phyloP scores from a whole-genome alignment of 768 basidiomycete genomes.

The Lactifluus piperatus region DNA sequence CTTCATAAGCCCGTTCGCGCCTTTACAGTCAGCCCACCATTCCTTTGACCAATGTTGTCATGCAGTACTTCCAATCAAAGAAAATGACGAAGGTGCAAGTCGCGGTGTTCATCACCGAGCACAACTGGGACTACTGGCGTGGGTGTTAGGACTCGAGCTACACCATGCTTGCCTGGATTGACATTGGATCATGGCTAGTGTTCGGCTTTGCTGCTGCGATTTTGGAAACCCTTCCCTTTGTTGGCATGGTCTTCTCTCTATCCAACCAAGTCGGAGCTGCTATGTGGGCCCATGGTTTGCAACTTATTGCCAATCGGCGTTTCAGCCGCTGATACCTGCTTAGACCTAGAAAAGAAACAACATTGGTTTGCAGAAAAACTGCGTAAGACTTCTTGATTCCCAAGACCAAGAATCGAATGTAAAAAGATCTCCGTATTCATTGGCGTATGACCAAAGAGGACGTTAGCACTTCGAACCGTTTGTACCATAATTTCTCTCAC shows the following conservation, averaged over 20 bases:
- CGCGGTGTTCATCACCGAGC: conserved; percentile 76
- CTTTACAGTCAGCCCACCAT: background rate
- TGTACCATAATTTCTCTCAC: too few species aligned
- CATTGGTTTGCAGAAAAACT: conserved; percentile 35
- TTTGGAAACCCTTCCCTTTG: conserved; percentile 70
- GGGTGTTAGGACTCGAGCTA: conserved; percentile 19
- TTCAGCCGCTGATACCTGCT: background rate
- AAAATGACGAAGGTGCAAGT: conserved; percentile 65
- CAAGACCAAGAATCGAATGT: too few species aligned
- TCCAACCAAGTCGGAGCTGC: conserved; percentile 88
- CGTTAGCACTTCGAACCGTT: too few species aligned
- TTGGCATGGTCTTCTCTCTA: conserved; percentile 74
- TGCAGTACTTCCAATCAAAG: conserved; percentile 77
- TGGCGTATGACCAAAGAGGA: too few species aligned
- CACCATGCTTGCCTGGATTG: background rate
- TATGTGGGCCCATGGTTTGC: conserved; percentile 83
- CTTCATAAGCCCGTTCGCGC: conserved; percentile 57
- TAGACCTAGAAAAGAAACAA: conserved; percentile 57
- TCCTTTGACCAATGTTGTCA: background rate
- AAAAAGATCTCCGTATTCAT: too few species aligned
- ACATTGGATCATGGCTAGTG: conserved; percentile 31
- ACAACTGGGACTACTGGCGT: conserved; percentile 85
- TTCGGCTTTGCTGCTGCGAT: conserved; percentile 84
- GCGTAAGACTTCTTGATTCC: background rate
- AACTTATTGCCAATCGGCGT: background rate